Evolutionary conservation across 2,329 filamentous ascomycete species (phyloP).

Genomic region (Nectriaceae sp.): DNA sequence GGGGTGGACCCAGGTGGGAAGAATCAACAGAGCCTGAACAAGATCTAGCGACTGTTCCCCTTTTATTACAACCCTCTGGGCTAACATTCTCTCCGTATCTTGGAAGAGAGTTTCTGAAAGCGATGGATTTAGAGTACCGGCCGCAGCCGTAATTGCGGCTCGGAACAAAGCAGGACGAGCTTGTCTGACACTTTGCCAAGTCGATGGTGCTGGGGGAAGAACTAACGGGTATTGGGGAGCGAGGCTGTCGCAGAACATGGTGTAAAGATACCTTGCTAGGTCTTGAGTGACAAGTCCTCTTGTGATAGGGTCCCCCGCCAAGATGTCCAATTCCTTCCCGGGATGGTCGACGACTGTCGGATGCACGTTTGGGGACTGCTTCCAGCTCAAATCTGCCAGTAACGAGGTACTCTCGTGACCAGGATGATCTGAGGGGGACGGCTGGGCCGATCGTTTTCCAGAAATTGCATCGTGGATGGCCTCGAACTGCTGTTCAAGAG

Average conservation of each 20-base stretch:
- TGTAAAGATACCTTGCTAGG: slow-evolving; percentile 4
- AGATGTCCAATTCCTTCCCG: not conserved
- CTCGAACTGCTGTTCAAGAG: slow-evolving; percentile 13
- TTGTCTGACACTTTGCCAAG: not conserved
- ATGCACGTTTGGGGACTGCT: not conserved
- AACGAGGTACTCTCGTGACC: not conserved
- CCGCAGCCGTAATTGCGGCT: slow-evolving; percentile 8
- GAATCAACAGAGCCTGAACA: slow-evolving; percentile 14
- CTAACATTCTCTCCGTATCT: slow-evolving; percentile 12
- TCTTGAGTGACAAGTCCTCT: slow-evolving; percentile 5
- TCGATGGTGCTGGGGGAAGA: slow-evolving; percentile 1
- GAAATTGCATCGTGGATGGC: slow-evolving; percentile 6
- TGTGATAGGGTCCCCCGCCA: slow-evolving; percentile 5
- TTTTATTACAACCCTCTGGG: slow-evolving; percentile 13
- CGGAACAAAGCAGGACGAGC: slow-evolving; percentile 11
- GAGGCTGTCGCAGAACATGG: slow-evolving; percentile 6
- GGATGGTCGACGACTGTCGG: not conserved
- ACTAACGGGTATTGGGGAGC: slow-evolving; percentile 11
- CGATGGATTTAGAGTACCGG: slow-evolving; percentile 6
- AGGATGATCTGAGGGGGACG: not conserved
- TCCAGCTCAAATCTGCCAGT: not conserved
- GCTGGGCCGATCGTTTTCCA: not conserved
- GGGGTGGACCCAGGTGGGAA: slow-evolving; percentile 17
- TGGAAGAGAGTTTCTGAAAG: slow-evolving; percentile 11
- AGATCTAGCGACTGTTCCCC: slow-evolving; percentile 18